Conservation (phyloP, 2,329 filamentous ascomycete genomes). For the Lasiodiplodia gonubiensis region DNA sequence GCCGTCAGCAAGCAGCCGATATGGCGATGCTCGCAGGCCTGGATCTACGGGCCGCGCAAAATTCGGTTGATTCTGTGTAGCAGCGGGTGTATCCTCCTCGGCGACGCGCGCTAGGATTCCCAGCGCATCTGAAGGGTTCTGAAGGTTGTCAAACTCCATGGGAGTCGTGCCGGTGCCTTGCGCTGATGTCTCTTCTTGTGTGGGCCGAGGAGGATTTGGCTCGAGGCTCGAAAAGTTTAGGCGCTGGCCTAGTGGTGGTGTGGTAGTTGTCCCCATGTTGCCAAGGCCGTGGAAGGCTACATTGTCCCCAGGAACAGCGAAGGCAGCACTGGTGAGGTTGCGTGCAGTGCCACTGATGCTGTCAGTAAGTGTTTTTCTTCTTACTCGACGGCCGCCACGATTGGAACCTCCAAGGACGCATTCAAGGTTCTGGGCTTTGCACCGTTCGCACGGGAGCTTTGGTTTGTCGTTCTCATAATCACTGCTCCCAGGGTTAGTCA, state of each 20-base stretch:
- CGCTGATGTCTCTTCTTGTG: neutral
- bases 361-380: conserved; percentile 47
- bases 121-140: conserved; percentile 57
- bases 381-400: conserved; percentile 63
- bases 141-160: conserved; percentile 50
- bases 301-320: conserved; percentile 35
- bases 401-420: conserved; percentile 66
- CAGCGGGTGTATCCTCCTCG: conserved; percentile 35
- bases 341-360: conserved; percentile 40
- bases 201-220: conserved; percentile 7
- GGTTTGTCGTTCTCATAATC: conserved; percentile 50
- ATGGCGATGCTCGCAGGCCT: conserved; percentile 42
- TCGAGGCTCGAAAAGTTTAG: conserved; percentile 22
- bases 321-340: conserved; percentile 29
- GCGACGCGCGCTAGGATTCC: conserved; percentile 56
- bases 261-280: conserved; percentile 42
- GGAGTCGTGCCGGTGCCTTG: conserved; percentile 17
- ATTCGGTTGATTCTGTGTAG: conserved; percentile 5
- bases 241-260: conserved; percentile 21
- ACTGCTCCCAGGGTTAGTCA: conserved; percentile 33
- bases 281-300: conserved; percentile 44
- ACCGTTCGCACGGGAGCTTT: conserved; percentile 62
- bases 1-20: conserved; percentile 49
- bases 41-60: conserved; percentile 38
- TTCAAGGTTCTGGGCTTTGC: conserved; percentile 62